Evolutionary conservation across 2,329 filamentous ascomycete species (phyloP).

Genomic region (Fusarium phyllophilum): DNA sequence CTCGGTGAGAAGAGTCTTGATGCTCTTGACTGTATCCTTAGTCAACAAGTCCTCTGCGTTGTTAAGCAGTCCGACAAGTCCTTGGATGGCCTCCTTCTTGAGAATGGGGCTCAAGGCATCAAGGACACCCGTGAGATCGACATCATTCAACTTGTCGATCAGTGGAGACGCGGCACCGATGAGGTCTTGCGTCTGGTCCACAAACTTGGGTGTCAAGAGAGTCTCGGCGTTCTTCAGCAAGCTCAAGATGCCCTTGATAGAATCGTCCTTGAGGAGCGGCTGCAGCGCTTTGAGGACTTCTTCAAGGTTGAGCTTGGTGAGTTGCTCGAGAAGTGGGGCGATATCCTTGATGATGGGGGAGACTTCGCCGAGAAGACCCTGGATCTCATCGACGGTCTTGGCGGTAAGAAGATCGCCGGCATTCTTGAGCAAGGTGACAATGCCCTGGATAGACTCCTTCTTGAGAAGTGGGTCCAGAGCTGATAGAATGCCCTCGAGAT

Average conservation of each 20-base stretch:
- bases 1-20: slow-evolving; percentile 7
- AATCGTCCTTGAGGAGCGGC: slow-evolving; percentile 47
- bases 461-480: slow-evolving; percentile 43
- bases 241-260: slow-evolving; percentile 33
- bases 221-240: slow-evolving; percentile 49
- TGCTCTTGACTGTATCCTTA: slow-evolving; percentile 13
- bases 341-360: slow-evolving; percentile 43
- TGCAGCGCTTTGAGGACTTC: slow-evolving; percentile 47
- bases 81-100: slow-evolving; percentile 17
- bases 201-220: slow-evolving; percentile 39
- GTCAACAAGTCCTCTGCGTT: slow-evolving; percentile 4
- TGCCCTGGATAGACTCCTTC: slow-evolving; percentile 41
- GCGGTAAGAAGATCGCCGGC: slow-evolving; percentile 37
- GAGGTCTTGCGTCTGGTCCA: slow-evolving; percentile 35
- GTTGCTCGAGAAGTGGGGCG: slow-evolving; percentile 27
- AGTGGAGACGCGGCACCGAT: slow-evolving; percentile 22
- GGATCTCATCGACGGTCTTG: slow-evolving; percentile 41
- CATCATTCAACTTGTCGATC: slow-evolving; percentile 18
- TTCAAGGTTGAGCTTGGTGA: slow-evolving; percentile 50
- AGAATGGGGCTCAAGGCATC: slow-evolving; percentile 11
- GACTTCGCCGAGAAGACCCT: slow-evolving; percentile 50
- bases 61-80: background rate
- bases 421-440: slow-evolving; percentile 41
- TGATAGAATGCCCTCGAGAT: slow-evolving; percentile 47
- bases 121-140: slow-evolving; percentile 14